phyloP scores from a whole-genome alignment of 139 green algal species.

The Medakamo hakoo region DNA sequence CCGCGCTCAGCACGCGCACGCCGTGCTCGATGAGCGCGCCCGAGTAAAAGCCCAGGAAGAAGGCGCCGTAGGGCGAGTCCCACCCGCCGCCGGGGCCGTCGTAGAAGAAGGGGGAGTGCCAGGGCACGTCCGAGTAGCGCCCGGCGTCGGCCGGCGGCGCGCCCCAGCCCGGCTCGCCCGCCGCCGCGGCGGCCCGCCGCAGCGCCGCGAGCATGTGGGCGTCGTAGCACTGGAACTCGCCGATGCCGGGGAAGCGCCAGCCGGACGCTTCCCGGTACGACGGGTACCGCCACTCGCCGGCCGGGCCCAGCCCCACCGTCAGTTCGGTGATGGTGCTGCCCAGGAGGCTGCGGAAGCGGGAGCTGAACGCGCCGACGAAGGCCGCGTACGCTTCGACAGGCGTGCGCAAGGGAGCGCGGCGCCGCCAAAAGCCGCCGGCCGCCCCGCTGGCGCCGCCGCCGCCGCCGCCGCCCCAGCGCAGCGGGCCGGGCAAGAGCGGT shows the following conservation, averaged over 20 bases:
- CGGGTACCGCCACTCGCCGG: constrained; percentile 95
- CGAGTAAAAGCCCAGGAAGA: constrained; percentile 91
- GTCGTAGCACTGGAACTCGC: constrained; percentile 99
- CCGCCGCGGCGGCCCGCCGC: constrained; percentile 30
- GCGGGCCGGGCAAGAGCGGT: constrained; percentile 56
- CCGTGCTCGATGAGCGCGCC: constrained; percentile 67
- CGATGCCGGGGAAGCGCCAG: constrained; percentile 92
- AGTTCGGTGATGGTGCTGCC: constrained; percentile 74
- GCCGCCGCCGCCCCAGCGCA: too few relatives aligned
- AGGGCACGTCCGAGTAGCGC: constrained; percentile 74
- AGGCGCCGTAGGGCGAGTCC: constrained; percentile 76
- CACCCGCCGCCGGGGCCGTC: constrained; percentile 63
- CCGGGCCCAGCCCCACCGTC: constrained; percentile 86
- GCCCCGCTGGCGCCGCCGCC: too few relatives aligned
- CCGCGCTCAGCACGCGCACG: constrained; percentile 58
- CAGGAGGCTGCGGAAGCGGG: constrained; percentile 49
- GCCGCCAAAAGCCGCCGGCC: too few relatives aligned
- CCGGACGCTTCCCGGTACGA: constrained; percentile 88
- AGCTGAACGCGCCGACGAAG: constrained; percentile 79
- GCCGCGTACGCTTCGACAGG: constrained; percentile 82
- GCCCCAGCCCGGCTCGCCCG: constrained; percentile 76
- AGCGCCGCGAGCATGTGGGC: constrained; percentile 85
- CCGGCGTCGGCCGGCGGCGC: constrained; percentile 82
- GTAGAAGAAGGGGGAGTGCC: constrained; percentile 87
- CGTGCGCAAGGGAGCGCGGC: too few relatives aligned